phyloP scores from a whole-genome alignment of 768 basidiomycete species.

The Cystofilobasidium ferigula region DNA sequence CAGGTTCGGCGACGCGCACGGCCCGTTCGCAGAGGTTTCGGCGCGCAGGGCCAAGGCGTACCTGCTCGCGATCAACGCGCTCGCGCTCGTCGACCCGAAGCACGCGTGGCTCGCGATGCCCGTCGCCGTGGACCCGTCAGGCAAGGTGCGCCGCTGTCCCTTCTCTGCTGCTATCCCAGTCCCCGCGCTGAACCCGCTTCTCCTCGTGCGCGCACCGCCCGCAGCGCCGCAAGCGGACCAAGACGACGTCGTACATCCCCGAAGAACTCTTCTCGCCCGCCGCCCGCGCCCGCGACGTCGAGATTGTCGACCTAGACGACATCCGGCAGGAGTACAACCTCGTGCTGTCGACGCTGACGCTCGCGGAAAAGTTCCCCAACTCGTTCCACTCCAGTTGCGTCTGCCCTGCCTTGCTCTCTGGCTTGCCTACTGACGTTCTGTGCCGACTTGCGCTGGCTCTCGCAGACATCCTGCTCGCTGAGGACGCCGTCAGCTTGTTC shows the following conservation, averaged over 20 bases:
- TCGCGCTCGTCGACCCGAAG: slow-evolving; percentile 67
- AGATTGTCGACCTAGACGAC: slow-evolving; percentile 68
- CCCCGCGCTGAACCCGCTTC: not conserved
- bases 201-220: not conserved
- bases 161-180: not conserved
- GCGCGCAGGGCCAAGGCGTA: slow-evolving; percentile 62
- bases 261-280: slow-evolving; percentile 49
- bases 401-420: not conserved
- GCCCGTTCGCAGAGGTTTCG: slow-evolving; percentile 45
- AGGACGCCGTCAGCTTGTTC: slow-evolving; percentile 61
- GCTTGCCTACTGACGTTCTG: not conserved
- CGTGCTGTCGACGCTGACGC: slow-evolving; percentile 63
- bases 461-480: slow-evolving; percentile 35
- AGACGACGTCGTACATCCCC: slow-evolving; percentile 63
- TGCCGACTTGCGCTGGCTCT: slow-evolving; percentile 21
- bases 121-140: slow-evolving; percentile 36
- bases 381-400: slow-evolving; percentile 49
- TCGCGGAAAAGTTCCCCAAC: slow-evolving; percentile 56
- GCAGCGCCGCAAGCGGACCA: slow-evolving; percentile 60
- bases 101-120: slow-evolving; percentile 74
- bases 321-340: slow-evolving; percentile 47
- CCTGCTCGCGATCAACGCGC: slow-evolving; percentile 74
- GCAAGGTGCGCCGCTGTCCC: not conserved
- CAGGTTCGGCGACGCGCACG: slow-evolving; percentile 51
- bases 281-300: slow-evolving; percentile 55